Percentiles rank a stretch among this genome's conserved stretches.
Evolutionary conservation across 208 protist species (phyloP).

Genomic region (Endotrypanum monterogeii): DNA sequence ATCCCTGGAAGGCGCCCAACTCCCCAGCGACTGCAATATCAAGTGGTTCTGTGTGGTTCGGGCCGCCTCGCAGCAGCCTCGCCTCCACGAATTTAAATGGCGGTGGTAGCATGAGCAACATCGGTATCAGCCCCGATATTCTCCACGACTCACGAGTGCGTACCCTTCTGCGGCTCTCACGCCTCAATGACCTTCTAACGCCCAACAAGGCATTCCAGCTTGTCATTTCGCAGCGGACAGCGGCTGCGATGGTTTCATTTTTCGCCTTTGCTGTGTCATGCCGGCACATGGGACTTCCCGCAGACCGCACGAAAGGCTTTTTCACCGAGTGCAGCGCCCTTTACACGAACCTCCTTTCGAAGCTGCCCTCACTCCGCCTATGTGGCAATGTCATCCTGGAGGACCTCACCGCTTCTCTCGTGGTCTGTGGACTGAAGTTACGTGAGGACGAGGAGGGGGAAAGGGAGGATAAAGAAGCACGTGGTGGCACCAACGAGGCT

Average conservation of each 20-base stretch:
- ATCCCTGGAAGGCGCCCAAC: background rate
- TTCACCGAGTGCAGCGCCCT: conserved; percentile 68
- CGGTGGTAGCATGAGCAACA: background rate
- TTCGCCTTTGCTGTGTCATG: conserved; percentile 70
- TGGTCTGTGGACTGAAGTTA: conserved; percentile 77
- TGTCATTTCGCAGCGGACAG: conserved; percentile 41
- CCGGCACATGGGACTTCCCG: conserved; percentile 37
- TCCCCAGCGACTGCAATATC: background rate
- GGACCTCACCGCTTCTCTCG: conserved; percentile 71
- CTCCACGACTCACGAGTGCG: conserved; percentile 55
- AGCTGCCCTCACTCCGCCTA: conserved; percentile 52
- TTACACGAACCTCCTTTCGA: conserved; percentile 43
- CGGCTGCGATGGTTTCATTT: conserved; percentile 58
- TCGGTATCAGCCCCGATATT: conserved; percentile 17
- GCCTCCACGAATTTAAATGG: background rate
- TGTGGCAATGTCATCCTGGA: conserved; percentile 54
- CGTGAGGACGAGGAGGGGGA: conserved; percentile 32
- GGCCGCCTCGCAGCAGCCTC: background rate
- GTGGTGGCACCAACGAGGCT: background rate
- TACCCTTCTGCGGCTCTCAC: conserved; percentile 65
- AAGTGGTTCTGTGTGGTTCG: background rate
- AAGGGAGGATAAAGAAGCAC: conserved; percentile 12
- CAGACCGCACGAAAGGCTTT: conserved; percentile 60
- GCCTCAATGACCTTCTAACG: conserved; percentile 47
- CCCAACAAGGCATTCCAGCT: conserved; percentile 7